Evolutionary conservation across 352 stramenopile genomes (phyloP), one percentile per base, ranked within the genome.

Genomic region (Pythium rhizo-oryzae): DNA sequence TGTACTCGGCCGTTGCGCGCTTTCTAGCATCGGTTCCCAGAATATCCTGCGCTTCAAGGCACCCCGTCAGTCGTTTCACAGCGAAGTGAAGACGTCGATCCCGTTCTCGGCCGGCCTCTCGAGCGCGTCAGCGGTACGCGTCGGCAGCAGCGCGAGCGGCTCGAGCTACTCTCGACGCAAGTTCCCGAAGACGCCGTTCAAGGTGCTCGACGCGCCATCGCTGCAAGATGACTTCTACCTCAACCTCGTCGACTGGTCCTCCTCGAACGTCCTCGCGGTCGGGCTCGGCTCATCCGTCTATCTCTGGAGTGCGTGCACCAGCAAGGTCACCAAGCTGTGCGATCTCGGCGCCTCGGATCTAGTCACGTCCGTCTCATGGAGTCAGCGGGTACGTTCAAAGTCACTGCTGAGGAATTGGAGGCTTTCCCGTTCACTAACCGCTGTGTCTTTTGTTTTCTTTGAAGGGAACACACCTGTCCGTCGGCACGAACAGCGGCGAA

Each of bases 161-260:
- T 64, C 66, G n/a, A 65, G 79, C 28, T 76, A 78, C 54, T 67
- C 70, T 0, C 72, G 81, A 8, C 78, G 85, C 69, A 87, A 89
- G 55, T 98, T 99, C 75, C 72, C 92, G 15, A 97, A 97, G 65
- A 90, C 93, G 21, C 96, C 97, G 1, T 99, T 98, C 62, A 99
- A 99, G 81, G 92, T 99, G n/a, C 77, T 99, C 28, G 97, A 99
- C 80, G 97, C 97, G 19, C 97, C 97, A 2, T 82, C 88, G 11
- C 79, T 99, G 7, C 91, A 98, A 72, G 97, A 99, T 78, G 97
- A 99, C 75, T 99, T 99, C 76, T 99, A 99, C 71, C 75, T 99
- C 13, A 99, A 99, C 72, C 81, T 99, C 0, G 95, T 99, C 11
- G 96, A 99, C 75, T 99, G 97, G 97, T 98, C 92, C 0, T 85